phyloP scores from a whole-genome alignment of 345 rosid genomes.

The Turritis glabra region DNA sequence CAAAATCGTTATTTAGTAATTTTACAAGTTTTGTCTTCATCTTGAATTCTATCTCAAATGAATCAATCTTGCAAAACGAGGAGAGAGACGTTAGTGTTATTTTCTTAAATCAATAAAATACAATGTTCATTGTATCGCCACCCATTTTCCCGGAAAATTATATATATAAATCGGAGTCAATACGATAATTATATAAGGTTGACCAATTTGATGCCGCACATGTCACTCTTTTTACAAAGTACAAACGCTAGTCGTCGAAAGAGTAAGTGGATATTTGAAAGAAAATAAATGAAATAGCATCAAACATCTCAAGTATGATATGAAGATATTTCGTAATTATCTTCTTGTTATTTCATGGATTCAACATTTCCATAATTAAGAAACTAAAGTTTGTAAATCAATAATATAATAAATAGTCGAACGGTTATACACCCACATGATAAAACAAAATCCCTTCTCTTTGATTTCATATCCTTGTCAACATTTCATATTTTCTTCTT shows the following conservation, averaged over 20 bases:
- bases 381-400: background rate
- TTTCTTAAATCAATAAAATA: slow-evolving; percentile 2
- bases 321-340: slow-evolving; percentile 13
- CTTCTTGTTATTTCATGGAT: slow-evolving; percentile 24
- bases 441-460: background rate
- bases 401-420: slow-evolving; percentile 6
- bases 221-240: slow-evolving; percentile 35
- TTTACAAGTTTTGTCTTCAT: slow-evolving; percentile 21
- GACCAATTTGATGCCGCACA: slow-evolving; percentile 38
- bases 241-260: slow-evolving; percentile 49
- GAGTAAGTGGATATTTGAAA: slow-evolving; percentile 48
- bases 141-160: background rate
- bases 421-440: background rate
- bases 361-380: slow-evolving; percentile 26
- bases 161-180: slow-evolving; percentile 15
- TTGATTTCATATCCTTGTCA: slow-evolving; percentile 3
- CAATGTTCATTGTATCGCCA: background rate
- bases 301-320: slow-evolving; percentile 27
- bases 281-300: slow-evolving; percentile 13
- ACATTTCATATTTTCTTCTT: background rate
- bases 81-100: slow-evolving; percentile 33
- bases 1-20: background rate
- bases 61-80: slow-evolving; percentile 22
- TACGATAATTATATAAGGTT: slow-evolving; percentile 34
- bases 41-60: background rate